phyloP scores from a whole-genome alignment of 257 asterid genomes.

The Ehretia macrophylla region DNA sequence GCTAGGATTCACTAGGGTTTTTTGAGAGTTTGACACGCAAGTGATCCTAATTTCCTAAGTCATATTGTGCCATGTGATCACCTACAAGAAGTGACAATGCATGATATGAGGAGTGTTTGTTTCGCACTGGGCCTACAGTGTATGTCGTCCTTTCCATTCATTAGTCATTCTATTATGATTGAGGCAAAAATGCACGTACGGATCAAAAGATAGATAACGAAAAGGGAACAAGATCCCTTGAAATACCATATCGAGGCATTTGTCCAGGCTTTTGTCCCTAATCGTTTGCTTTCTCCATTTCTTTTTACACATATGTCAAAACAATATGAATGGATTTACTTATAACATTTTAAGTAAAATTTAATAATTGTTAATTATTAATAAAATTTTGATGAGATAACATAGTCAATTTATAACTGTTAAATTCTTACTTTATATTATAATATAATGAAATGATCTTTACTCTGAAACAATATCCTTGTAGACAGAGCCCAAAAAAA shows the following conservation, averaged over 20 bases:
- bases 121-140: conserved; percentile 39
- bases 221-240: conserved; percentile 53
- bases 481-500: too few species aligned
- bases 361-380: too few species aligned
- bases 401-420: too few species aligned
- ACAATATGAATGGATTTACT: too few species aligned
- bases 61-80: conserved; percentile 16
- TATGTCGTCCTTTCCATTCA: conserved; percentile 44
- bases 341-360: too few species aligned
- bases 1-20: too few species aligned
- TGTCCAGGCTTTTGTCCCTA: conserved; percentile 47
- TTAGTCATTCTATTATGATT: conserved; percentile 45
- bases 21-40: neutral
- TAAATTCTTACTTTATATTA: too few species aligned
- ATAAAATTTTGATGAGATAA: too few species aligned
- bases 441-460: too few species aligned
- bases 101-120: conserved; percentile 25
- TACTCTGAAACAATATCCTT: too few species aligned
- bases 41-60: neutral
- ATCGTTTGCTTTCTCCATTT: conserved; percentile 20
- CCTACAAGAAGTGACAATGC: conserved; percentile 22
- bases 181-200: conserved; percentile 39
- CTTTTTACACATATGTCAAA: too few species aligned
- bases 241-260: conserved; percentile 40
- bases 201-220: conserved; percentile 23